Percentiles rank a stretch among this genome's conserved stretches.
Conservation (phyloP, 371 early-diverging fungal genomes). For the Actinomortierella ambigua region DNA sequence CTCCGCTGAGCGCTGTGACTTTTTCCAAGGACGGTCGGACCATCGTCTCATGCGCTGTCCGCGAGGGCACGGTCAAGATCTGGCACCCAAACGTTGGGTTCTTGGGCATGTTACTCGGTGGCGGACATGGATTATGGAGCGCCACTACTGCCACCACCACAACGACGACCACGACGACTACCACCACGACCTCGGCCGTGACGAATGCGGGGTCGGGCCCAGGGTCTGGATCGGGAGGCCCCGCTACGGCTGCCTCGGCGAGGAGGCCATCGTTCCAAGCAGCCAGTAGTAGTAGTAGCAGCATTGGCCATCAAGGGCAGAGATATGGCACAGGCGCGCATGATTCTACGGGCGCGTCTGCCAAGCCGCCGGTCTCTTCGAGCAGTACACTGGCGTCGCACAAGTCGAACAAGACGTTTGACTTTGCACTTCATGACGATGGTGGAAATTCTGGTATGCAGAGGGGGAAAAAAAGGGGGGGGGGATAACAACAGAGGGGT, state of each 20-base stretch:
- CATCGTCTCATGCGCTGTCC: conserved; percentile 74
- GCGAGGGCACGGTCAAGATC: conserved; percentile 73
- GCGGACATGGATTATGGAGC: conserved; percentile 27
- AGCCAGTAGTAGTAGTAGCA: too few species aligned
- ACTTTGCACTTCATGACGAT: conserved; percentile 68
- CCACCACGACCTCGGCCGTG: too few species aligned
- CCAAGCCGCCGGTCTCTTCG: too few species aligned
- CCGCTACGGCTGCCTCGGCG: too few species aligned
- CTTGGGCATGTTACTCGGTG: conserved; percentile 68
- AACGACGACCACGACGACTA: too few species aligned
- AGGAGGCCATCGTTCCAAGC: too few species aligned
- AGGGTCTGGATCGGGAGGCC: too few species aligned
- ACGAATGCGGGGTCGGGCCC: too few species aligned
- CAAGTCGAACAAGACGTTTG: conserved; percentile 52
- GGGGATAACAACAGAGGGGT: too few species aligned
- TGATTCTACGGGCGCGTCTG: too few species aligned
- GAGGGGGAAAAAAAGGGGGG: background rate
- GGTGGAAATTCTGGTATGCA: conserved; percentile 19
- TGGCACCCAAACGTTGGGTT: conserved; percentile 80
- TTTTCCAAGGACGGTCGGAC: conserved; percentile 84
- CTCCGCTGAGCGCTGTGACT: conserved; percentile 69
- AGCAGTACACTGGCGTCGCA: conserved; percentile 29
- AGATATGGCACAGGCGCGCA: too few species aligned
- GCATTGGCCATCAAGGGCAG: too few species aligned
- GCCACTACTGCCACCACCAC: conserved; percentile 7